Evolutionary conservation across 2,329 filamentous ascomycete species (phyloP).

Genomic region (Sporothrix mexicana): DNA sequence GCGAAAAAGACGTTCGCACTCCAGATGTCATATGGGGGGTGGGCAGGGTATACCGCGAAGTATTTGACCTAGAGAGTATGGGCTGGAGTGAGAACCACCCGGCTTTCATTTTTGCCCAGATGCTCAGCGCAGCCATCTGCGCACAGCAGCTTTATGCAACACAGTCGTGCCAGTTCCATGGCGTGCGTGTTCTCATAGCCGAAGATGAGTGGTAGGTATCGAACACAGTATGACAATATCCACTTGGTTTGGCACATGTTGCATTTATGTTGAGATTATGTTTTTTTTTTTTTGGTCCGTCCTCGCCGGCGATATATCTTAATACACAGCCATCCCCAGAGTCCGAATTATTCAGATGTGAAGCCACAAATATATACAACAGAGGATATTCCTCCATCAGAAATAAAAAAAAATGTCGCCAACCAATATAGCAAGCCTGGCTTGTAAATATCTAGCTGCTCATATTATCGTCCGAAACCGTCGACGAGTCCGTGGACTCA

Average conservation of each 20-base stretch:
- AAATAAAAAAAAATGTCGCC: no score
- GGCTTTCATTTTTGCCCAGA: constrained; percentile 43
- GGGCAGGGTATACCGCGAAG: constrained; percentile 44
- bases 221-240: neutral
- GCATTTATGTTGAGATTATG: neutral
- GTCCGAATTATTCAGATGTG: no score
- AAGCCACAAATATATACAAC: neutral
- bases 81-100: constrained; percentile 45
- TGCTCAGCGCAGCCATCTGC: constrained; percentile 43
- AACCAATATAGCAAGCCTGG: no score
- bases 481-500: neutral
- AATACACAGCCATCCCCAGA: neutral
- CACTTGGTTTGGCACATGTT: neutral
- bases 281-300: neutral
- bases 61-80: constrained; percentile 43
- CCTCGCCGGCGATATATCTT: neutral
- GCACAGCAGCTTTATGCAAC: constrained; percentile 41
- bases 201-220: constrained; percentile 6
- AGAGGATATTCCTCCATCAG: neutral
- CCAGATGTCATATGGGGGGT: constrained; percentile 44
- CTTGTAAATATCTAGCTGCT: neutral
- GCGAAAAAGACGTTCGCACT: constrained; percentile 31
- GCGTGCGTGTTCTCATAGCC: constrained; percentile 30
- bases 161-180: constrained; percentile 7
- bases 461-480: neutral